A percentile compares a stretch with the other conserved stretches of the same genome.
Evolutionary conservation across 129 eudicot genomes (phyloP).

Genomic region (Cynara cardunculus): DNA sequence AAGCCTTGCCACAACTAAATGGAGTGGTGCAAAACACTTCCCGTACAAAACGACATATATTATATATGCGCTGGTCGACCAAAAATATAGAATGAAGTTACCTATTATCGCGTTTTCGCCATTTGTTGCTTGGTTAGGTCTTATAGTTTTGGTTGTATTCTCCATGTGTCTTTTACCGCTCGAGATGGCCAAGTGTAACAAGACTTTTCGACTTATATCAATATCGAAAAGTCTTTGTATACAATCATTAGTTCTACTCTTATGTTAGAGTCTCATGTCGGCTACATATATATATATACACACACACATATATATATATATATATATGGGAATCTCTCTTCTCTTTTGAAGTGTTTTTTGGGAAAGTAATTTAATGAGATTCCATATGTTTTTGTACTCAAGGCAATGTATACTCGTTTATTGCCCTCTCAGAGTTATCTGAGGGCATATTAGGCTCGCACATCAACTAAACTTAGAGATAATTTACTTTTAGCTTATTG

Average conservation of each 20-base stretch:
- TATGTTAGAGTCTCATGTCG: neutral
- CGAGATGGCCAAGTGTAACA: neutral
- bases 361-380: too few relatives aligned
- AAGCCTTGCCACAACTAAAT: conserved; percentile 31
- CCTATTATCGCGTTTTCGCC: neutral
- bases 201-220: neutral
- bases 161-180: neutral
- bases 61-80: conserved; percentile 13
- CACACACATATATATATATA: too few relatives aligned
- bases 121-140: conserved; percentile 10
- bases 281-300: too few relatives aligned
- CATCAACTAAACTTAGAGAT: too few relatives aligned
- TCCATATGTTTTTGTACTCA: too few relatives aligned
- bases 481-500: too few relatives aligned
- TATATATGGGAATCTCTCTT: neutral
- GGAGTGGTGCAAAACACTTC: conserved; percentile 19
- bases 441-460: too few relatives aligned
- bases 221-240: neutral
- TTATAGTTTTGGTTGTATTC: conserved; percentile 10
- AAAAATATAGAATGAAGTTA: neutral
- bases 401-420: too few relatives aligned
- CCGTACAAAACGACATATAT: conserved; percentile 4
- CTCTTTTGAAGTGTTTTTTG: neutral
- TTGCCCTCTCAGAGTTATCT: too few relatives aligned
- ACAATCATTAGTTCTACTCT: neutral